Evolutionary conservation across 768 basidiomycete species (phyloP), one percentile per base, ranked within the genome.

Genomic region (Xanthoconium stramineum): DNA sequence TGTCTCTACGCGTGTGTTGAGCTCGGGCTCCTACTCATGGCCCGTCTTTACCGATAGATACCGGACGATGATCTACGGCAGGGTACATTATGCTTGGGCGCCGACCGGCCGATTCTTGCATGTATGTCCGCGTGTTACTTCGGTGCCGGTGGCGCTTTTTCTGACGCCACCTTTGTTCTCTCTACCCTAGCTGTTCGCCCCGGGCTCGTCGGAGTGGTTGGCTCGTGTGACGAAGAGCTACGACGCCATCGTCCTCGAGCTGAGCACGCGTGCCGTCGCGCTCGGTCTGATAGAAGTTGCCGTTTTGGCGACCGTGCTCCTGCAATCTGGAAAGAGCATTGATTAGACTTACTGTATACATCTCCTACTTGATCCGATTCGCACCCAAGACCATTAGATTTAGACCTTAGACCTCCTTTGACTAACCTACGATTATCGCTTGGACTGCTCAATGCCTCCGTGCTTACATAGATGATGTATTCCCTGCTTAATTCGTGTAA

Each of bases 291-390:
- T 85, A 6, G 81, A 86, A 24, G 65, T 75, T 9, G 69, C 75
- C 54, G 64, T 86, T 29, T 73, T 82, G 11, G 83, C 82, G 0
- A 76, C 82, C 0, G 61, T 82, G 6, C 72, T 88, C 24, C 72
- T 88, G 43, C 82, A 81, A 55, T 83, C 76, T 48, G 86, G 86
- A n/a, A 80, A 78, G 53, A 81, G 75, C 68, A 81, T 88, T 24
- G 86, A 86, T 60, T 87, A 69, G 47, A 55, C 6, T 2, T 12
- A 12, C 9, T 35, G 44, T 14, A 15, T 3, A 11, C 37, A 9
- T 32, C 6, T 28, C 17, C 9, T 4, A 5, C 14, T 44, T 10
- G 35, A 37, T 43, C 6, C 19, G n/a, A 17, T 11, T 19, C 11
- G 17, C 46, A 55, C 11, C 9, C 19, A 30, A 19, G 8, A 24